A percentile compares a stretch with the other conserved stretches of the same genome.
Evolutionary conservation across 78 protist species (phyloP).

Genomic region (Cavenderia fasciculata): DNA sequence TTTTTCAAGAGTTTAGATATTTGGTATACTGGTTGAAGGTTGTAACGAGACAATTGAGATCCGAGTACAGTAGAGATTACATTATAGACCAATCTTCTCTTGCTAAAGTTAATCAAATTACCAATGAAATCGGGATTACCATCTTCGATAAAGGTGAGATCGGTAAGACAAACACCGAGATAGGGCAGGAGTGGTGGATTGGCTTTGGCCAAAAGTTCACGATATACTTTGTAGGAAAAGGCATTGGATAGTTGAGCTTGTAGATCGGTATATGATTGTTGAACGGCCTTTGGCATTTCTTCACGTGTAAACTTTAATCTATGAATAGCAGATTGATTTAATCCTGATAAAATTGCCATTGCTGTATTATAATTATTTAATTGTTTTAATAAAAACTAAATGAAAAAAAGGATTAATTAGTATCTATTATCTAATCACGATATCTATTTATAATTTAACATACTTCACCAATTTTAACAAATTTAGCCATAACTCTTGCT

Average conservation of each 20-base stretch:
- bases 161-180: slow-evolving; percentile 74
- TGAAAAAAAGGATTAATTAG: too few relatives aligned
- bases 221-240: slow-evolving; percentile 43
- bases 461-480: slow-evolving; percentile 77
- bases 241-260: slow-evolving; percentile 16
- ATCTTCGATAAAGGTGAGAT: slow-evolving; percentile 79
- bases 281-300: slow-evolving; percentile 68
- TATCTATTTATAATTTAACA: neutral
- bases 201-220: slow-evolving; percentile 50
- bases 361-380: slow-evolving; percentile 68
- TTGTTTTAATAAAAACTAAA: neutral
- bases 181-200: slow-evolving; percentile 71
- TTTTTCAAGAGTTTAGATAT: slow-evolving; percentile 28
- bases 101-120: slow-evolving; percentile 68
- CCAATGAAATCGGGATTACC: slow-evolving; percentile 77
- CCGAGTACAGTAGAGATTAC: slow-evolving; percentile 40
- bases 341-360: slow-evolving; percentile 77
- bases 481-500: slow-evolving; percentile 56
- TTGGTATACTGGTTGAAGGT: slow-evolving; percentile 71
- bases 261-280: slow-evolving; percentile 23
- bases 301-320: slow-evolving; percentile 62
- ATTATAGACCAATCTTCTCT: slow-evolving; percentile 56
- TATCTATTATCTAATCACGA: too few relatives aligned
- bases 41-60: slow-evolving; percentile 62
- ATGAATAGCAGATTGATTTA: slow-evolving; percentile 62